These are phyloP conservation scores for Schizochytrium sp. DNA, from an alignment of 108 stramenopile genomes.

Conservation along the genomic window DNA sequence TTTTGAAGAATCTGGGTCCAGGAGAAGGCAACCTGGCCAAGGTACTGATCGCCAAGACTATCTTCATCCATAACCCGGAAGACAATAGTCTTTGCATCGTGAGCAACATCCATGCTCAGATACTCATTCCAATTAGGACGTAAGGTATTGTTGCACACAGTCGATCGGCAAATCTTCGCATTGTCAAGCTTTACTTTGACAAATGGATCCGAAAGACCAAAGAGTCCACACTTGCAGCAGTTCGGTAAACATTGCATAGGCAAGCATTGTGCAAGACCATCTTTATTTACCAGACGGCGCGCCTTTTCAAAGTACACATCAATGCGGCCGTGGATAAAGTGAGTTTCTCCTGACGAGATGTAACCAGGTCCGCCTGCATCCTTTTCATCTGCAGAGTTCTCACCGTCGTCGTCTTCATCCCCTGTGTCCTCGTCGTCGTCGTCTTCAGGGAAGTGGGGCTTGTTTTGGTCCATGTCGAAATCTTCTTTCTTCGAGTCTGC, in stretches of 20 bases:
- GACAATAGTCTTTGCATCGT: conserved; percentile 31
- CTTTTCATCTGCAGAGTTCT: not conserved
- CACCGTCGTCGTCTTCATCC: not conserved
- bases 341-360: not conserved
- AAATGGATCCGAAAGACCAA: not conserved
- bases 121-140: conserved; percentile 48
- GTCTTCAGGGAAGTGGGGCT: not conserved
- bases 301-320: conserved; percentile 39
- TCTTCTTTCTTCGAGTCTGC: conserved; percentile 23
- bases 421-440: conserved; percentile 39
- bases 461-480: not conserved
- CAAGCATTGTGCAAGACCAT: not conserved
- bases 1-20: conserved; percentile 41
- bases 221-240: conserved; percentile 30
- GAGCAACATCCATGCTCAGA: not conserved
- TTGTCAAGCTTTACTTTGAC: conserved; percentile 23
- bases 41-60: conserved; percentile 1
- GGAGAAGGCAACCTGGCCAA: conserved; percentile 49
- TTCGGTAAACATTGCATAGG: not conserved
- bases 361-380: not conserved
- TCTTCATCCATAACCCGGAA: conserved; percentile 46
- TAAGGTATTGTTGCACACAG: conserved; percentile 18
- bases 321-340: conserved; percentile 45
- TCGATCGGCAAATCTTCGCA: not conserved
- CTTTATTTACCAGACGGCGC: conserved; percentile 12